These are phyloP conservation scores for Epipyxis sp. DNA, from an alignment of 108 stramenopile genomes.

Conservation along the genomic window DNA sequence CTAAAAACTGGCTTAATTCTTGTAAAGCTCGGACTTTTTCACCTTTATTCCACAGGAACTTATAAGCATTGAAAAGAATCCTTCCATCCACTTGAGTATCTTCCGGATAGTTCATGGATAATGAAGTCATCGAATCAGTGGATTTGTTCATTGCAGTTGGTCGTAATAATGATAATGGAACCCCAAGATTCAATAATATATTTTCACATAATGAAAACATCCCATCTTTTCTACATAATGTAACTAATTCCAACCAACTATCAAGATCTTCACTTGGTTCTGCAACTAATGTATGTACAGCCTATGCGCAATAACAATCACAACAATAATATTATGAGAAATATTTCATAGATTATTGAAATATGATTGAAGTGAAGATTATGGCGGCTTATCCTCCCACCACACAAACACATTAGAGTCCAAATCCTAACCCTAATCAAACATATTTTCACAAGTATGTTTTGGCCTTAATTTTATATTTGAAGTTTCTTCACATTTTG, in stretches of 20 bases:
- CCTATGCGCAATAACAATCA: conserved; percentile 27
- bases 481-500: no score
- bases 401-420: no score
- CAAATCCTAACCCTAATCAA: no score
- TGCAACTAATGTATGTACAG: conserved; percentile 41
- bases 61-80: not conserved
- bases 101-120: conserved; percentile 32
- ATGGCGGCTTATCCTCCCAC: no score
- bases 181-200: conserved; percentile 39
- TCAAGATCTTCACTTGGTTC: conserved; percentile 40
- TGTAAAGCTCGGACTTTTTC: not conserved
- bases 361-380: no score
- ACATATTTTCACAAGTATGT: no score
- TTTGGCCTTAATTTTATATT: no score
- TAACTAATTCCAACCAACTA: conserved; percentile 45
- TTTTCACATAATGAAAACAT: conserved; percentile 41
- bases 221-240: conserved; percentile 39
- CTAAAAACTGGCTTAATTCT: not conserved
- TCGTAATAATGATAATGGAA: conserved; percentile 6
- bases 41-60: conserved; percentile 34
- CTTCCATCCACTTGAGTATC: conserved; percentile 6
- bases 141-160: not conserved
- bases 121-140: not conserved
- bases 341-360: not conserved
- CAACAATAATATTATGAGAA: conserved; percentile 30